A percentile compares a stretch with the other conserved stretches of the same genome.
phyloP scores from a whole-genome alignment of 352 stramenopile genomes.

The Phytophthora meadii region DNA sequence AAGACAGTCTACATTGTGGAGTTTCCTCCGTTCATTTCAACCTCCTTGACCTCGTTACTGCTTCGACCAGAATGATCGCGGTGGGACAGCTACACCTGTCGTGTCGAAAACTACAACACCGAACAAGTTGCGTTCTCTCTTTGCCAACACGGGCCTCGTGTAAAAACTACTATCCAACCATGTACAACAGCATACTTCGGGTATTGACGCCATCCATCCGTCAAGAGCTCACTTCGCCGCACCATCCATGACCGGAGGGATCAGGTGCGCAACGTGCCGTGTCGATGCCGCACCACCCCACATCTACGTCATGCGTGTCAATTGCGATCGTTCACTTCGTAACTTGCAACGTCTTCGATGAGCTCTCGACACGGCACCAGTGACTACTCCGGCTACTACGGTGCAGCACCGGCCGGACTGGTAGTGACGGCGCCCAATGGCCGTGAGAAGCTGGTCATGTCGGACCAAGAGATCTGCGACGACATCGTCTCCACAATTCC shows the following conservation, averaged over 20 bases:
- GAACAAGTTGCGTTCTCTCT: too few species aligned
- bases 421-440: conserved; percentile 40
- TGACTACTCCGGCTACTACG: conserved; percentile 25
- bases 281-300: conserved; percentile 24
- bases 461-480: conserved; percentile 46
- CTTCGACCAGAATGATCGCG: conserved; percentile 9
- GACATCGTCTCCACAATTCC: conserved; percentile 48
- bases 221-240: not conserved
- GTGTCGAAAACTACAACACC: too few species aligned
- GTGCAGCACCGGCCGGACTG: conserved; percentile 26
- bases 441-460: conserved; percentile 42
- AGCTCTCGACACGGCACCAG: conserved; percentile 29
- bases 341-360: conserved; percentile 28
- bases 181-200: too few species aligned
- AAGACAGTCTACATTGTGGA: not conserved
- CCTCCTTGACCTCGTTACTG: conserved; percentile 8
- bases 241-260: conserved; percentile 6
- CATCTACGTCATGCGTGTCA: conserved; percentile 1
- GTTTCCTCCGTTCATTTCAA: not conserved
- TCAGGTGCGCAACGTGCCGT: conserved; percentile 12
- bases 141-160: too few species aligned
- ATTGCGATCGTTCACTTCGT: conserved; percentile 22
- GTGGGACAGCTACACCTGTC: not conserved
- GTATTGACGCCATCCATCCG: too few species aligned
- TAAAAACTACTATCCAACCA: too few species aligned